phyloP scores from a whole-genome alignment of 2,329 filamentous ascomycete genomes.

The Diaporthe australafricana region DNA sequence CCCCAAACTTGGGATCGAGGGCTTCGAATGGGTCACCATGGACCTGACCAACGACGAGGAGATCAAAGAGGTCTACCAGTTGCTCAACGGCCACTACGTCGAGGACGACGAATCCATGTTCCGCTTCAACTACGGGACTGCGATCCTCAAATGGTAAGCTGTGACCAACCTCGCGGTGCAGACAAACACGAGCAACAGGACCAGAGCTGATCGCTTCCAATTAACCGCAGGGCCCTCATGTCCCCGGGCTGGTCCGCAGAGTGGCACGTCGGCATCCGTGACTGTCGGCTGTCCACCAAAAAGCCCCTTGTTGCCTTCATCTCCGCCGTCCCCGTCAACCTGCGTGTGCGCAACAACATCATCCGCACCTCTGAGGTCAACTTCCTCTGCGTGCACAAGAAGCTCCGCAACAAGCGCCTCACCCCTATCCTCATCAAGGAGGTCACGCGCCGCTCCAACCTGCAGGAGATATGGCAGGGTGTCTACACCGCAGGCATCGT shows the following conservation, averaged over 20 bases:
- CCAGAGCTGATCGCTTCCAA: conserved; percentile 6
- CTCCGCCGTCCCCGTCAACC: conserved; percentile 86
- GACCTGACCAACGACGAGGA: conserved; percentile 83
- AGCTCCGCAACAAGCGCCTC: conserved; percentile 91
- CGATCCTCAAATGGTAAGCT: conserved; percentile 87
- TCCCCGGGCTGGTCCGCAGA: conserved; percentile 92
- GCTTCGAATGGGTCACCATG: conserved; percentile 95
- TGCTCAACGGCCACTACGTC: conserved; percentile 94
- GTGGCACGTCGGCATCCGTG: conserved; percentile 95
- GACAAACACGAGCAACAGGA: neutral
- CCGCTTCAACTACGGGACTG: conserved; percentile 92
- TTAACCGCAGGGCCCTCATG: conserved; percentile 81
- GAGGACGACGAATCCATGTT: conserved; percentile 98
- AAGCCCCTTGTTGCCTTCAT: conserved; percentile 92
- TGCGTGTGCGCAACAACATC: conserved; percentile 81
- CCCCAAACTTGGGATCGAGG: conserved; percentile 74
- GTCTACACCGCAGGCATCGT: conserved; percentile 95
- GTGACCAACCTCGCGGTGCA: neutral
- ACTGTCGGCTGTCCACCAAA: conserved; percentile 73
- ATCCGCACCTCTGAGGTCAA: conserved; percentile 93
- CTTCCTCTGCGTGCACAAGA: conserved; percentile 98
- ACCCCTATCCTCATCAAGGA: conserved; percentile 97
- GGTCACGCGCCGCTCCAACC: conserved; percentile 91
- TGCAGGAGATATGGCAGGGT: conserved; percentile 89
- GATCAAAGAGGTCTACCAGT: conserved; percentile 90